Base-by-base conservation (phyloP, 805 yeast species). In the Deakozyma indianensis region DNA sequence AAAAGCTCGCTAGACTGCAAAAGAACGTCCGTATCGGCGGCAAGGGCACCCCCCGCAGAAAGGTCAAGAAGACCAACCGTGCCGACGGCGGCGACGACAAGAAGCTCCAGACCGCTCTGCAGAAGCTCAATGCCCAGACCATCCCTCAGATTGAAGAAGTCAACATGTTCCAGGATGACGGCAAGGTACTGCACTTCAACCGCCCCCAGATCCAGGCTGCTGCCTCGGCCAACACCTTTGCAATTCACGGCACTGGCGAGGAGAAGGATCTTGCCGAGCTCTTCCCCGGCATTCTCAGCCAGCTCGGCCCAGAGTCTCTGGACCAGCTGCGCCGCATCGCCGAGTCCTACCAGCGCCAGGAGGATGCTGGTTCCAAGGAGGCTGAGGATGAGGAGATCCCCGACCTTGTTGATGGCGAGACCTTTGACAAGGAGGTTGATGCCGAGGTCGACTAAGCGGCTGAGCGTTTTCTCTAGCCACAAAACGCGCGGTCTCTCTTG, bases 171-270 rank as follows among this genome's bases (percentile, higher is more conserved):
- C 83, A 75, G 69, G 95, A 86, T 53, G 96, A 90, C 67, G 96
- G 96, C 64, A 82, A 80, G 64, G 96, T 92, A 53, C 72, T 90
- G 68, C 96, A 90, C 74, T 86, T 92, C 77, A 79, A 83, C 75
- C 82, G 92, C 68, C 96, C 92, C 56, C 94, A 92, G 70, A 92
- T 88, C 53, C 96, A 90, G 74, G 84, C 84, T 57, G 86, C 96
- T 59, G 79, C 84, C 59, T 81, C 80, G 60, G 73, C 81, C 75
- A 88, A 90, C 79, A 83, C 95, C 54, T 84, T 81, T 66, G 94
- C 94, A 58, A 81, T 92, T 75, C 83, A 86, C 67, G 98, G 98
- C 67, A 78, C 80, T 68, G 84, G 95, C 53, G 92, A 85, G 69
- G 92, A 86, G 71, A 88, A 86, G 80, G 75, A 78, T 56, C 77